Conservation (phyloP, 345 rosid species). For the Populus simonii region DNA sequence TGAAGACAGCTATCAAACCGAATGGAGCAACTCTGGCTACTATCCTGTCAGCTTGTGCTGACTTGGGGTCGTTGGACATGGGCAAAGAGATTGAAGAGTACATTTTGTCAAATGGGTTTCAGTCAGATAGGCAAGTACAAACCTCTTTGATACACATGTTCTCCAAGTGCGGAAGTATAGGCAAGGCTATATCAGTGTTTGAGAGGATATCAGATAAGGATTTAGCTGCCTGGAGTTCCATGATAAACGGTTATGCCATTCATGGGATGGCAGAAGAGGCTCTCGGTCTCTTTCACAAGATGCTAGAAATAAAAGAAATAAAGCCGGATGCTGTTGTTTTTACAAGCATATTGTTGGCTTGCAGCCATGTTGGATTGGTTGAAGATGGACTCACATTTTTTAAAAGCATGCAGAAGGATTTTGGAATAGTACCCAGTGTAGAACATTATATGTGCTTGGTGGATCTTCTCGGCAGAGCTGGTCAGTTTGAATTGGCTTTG, state of each 20-base stretch:
- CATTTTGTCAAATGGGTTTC: slow-evolving; percentile 13
- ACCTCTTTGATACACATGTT: slow-evolving; percentile 34
- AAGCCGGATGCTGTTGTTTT: slow-evolving; percentile 24
- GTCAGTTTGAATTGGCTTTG: slow-evolving; percentile 26
- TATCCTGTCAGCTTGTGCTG: slow-evolving; percentile 32
- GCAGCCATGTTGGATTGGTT: slow-evolving; percentile 28
- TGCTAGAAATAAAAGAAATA: slow-evolving; percentile 17
- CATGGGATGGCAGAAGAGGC: slow-evolving; percentile 32
- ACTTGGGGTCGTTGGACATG: slow-evolving; percentile 12
- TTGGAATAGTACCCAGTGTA: slow-evolving; percentile 26
- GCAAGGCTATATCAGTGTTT: slow-evolving; percentile 22
- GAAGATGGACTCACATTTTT: slow-evolving; percentile 24
- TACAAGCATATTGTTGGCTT: slow-evolving; percentile 27
- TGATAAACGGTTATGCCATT: slow-evolving; percentile 32
- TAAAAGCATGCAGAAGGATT: slow-evolving; percentile 22
- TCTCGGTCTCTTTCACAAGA: slow-evolving; percentile 20
- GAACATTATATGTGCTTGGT: slow-evolving; percentile 33
- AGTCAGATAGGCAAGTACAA: slow-evolving; percentile 16
- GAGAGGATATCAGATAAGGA: slow-evolving; percentile 15
- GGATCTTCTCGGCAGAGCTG: slow-evolving; percentile 34
- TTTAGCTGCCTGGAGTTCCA: slow-evolving; percentile 26
- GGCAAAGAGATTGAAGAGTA: slow-evolving; percentile 27
- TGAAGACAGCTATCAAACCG: slow-evolving; percentile 23
- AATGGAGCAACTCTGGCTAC: slow-evolving; percentile 25
- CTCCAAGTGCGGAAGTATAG: slow-evolving; percentile 29